Percentiles rank a stretch among this genome's conserved stretches.
Conservation (phyloP, 768 basidiomycete species). For the Fibroporia radiculosa region DNA sequence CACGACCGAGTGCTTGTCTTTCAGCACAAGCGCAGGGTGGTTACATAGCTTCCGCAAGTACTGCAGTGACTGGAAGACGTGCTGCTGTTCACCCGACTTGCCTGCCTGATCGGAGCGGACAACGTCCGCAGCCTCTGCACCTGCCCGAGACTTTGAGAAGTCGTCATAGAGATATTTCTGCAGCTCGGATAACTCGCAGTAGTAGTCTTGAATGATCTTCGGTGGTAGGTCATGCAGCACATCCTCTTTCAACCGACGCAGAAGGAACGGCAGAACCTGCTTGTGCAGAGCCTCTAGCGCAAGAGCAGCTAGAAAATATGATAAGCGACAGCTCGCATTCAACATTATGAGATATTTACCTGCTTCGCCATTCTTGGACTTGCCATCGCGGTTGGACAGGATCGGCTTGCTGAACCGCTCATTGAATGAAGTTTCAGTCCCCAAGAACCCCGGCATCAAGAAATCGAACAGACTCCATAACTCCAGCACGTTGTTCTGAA, state of each 20-base stretch:
- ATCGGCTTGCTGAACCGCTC: slow-evolving; percentile 96
- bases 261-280: slow-evolving; percentile 96
- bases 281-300: slow-evolving; percentile 96
- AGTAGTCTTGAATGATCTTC: slow-evolving; percentile 99
- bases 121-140: slow-evolving; percentile 52
- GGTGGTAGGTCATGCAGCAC: slow-evolving; percentile 93
- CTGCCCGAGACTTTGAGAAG: slow-evolving; percentile 75
- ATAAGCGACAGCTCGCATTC: background rate
- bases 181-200: slow-evolving; percentile 92
- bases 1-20: slow-evolving; percentile 53
- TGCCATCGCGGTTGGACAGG: slow-evolving; percentile 88
- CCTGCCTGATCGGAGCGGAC: slow-evolving; percentile 39
- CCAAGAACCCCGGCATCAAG: slow-evolving; percentile 98
- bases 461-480: slow-evolving; percentile 99
- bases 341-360: slow-evolving; percentile 46
- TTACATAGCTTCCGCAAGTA: slow-evolving; percentile 97
- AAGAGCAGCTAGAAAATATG: slow-evolving; percentile 57
- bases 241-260: slow-evolving; percentile 95
- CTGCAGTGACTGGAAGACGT: slow-evolving; percentile 95
- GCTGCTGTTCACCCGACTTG: slow-evolving; percentile 47
- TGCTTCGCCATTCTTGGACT: slow-evolving; percentile 89
- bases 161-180: slow-evolving; percentile 95
- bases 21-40: slow-evolving; percentile 88
- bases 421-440: slow-evolving; percentile 91
- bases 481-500: slow-evolving; percentile 98